phyloP scores from a whole-genome alignment of 2,329 filamentous ascomycete species.

The Neoarthrinium moseri region DNA sequence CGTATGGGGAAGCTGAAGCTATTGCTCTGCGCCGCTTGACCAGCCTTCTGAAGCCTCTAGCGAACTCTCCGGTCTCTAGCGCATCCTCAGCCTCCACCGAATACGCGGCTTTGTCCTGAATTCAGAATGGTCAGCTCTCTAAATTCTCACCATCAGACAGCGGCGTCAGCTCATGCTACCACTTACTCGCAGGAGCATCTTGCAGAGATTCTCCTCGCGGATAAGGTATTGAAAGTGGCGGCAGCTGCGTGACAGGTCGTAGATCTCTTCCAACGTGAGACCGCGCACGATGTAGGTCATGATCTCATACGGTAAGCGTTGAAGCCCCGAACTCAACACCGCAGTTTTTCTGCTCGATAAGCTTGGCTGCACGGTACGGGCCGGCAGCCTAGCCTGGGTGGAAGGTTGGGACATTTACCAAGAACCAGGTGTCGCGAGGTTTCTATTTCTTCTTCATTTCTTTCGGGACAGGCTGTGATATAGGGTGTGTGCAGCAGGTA shows the following conservation, averaged over 20 bases:
- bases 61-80: constrained; percentile 34
- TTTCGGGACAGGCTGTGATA: too few species aligned
- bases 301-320: constrained; percentile 61
- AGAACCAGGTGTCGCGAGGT: too few species aligned
- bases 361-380: too few species aligned
- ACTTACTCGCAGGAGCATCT: constrained; percentile 56
- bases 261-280: constrained; percentile 57
- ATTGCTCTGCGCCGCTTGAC: constrained; percentile 62
- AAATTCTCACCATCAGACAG: constrained; percentile 8
- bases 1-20: constrained; percentile 60
- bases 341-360: too few species aligned
- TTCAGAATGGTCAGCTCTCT: constrained; percentile 20
- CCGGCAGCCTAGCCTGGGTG: too few species aligned
- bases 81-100: constrained; percentile 32
- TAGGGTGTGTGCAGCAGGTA: too few species aligned
- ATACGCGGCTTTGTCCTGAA: constrained; percentile 31
- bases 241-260: constrained; percentile 54
- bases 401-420: too few species aligned
- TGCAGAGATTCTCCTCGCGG: constrained; percentile 54
- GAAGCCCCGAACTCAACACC: too few species aligned
- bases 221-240: constrained; percentile 49
- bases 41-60: constrained; percentile 55
- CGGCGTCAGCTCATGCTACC: not conserved
- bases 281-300: constrained; percentile 54
- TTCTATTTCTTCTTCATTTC: too few species aligned